phyloP scores from a whole-genome alignment of 148 eudicot genomes.

The Chenopodium album region DNA sequence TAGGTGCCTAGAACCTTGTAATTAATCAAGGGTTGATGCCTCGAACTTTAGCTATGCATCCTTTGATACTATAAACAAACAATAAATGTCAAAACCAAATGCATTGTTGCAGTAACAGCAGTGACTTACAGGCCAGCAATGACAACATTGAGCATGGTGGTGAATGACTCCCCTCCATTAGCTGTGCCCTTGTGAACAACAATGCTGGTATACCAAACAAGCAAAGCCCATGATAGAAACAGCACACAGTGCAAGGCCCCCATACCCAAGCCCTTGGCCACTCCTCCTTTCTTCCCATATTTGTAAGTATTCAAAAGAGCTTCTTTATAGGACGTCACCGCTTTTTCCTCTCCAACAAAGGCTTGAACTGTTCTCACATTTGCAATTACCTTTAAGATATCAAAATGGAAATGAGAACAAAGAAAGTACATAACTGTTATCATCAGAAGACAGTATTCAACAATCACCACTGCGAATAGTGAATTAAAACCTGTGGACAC shows the following conservation, averaged over 20 bases:
- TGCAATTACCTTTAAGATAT: constrained; percentile 65
- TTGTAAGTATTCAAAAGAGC: constrained; percentile 71
- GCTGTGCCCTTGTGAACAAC: constrained; percentile 84
- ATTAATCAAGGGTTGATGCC: background rate
- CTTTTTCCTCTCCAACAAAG: constrained; percentile 89
- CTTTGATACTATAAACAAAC: background rate
- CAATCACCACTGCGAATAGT: background rate
- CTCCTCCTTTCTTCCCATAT: constrained; percentile 85
- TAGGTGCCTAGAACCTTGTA: background rate
- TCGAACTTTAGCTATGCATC: background rate
- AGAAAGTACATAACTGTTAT: background rate
- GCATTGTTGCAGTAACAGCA: background rate
- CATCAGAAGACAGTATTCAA: background rate
- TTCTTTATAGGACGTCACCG: constrained; percentile 57
- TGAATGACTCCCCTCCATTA: constrained; percentile 93
- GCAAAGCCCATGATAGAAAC: constrained; percentile 95
- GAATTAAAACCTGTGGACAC: background rate
- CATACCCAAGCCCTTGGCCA: constrained; percentile 91
- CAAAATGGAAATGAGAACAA: background rate
- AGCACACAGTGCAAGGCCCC: constrained; percentile 87
- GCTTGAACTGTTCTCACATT: constrained; percentile 98
- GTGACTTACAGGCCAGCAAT: constrained; percentile 89
- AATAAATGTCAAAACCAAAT: background rate
- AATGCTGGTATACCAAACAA: constrained; percentile 92
- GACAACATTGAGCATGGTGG: constrained; percentile 99